phyloP scores from a whole-genome alignment of 306 rosid species.

The Alnus rubra region DNA sequence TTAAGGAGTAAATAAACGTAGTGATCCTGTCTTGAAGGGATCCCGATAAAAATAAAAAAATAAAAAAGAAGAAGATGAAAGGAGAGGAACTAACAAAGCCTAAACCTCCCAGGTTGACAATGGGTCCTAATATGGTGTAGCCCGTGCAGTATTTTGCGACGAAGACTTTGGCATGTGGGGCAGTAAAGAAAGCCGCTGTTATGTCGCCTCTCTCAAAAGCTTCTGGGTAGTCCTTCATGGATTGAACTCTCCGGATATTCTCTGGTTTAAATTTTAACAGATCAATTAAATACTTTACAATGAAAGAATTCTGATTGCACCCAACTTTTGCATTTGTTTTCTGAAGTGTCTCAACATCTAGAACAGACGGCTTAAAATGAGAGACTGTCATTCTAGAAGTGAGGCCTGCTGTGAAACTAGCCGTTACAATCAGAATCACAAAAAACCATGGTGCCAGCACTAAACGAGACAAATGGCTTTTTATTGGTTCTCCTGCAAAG shows the following conservation, averaged over 20 bases:
- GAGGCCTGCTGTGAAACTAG: conserved; percentile 62
- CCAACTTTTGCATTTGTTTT: conserved; percentile 50
- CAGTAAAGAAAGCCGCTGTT: too few relatives aligned
- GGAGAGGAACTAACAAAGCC: conserved; percentile 51
- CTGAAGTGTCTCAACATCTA: conserved; percentile 41
- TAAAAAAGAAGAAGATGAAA: too few relatives aligned
- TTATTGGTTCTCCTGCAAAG: conserved; percentile 47
- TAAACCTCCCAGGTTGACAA: conserved; percentile 53
- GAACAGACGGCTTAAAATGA: conserved; percentile 49
- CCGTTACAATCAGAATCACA: conserved; percentile 42
- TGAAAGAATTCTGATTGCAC: conserved; percentile 54
- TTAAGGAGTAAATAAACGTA: too few relatives aligned
- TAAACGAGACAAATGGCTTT: conserved; percentile 44
- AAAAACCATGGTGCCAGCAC: conserved; percentile 70
- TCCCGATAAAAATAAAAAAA: too few relatives aligned
- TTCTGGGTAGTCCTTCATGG: conserved; percentile 44
- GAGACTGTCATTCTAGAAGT: conserved; percentile 55
- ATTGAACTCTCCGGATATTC: conserved; percentile 37
- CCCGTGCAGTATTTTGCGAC: conserved; percentile 54
- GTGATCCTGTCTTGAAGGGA: too few relatives aligned
- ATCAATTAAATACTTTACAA: conserved; percentile 35
- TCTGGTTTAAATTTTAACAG: conserved; percentile 32
- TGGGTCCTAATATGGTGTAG: conserved; percentile 34
- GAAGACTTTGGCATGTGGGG: conserved; percentile 34
- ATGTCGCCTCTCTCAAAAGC: conserved; percentile 40